Evolutionary conservation across 306 rosid species (phyloP), one percentile per base, ranked within the genome.

Genomic region (Cucurbita pepo): DNA sequence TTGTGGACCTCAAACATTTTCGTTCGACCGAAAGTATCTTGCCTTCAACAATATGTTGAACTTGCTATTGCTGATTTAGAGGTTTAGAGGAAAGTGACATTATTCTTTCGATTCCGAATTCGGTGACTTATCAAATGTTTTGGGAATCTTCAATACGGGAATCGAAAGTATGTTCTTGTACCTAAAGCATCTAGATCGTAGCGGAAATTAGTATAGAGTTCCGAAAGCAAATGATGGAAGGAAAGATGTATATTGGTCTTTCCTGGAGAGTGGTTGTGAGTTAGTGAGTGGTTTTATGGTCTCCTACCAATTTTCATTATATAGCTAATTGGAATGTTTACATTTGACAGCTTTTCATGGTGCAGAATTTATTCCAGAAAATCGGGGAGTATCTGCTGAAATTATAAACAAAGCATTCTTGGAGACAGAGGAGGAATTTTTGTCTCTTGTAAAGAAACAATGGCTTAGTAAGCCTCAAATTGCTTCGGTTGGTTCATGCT

Each of bases 401-500:
- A 96, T 88, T 69, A 91, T 95, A 79, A 85, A 64, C 34, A 91
- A 86, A 79, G 95, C 96, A 54, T 95, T 91, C 75, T 72, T 88
- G 84, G 96, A 80, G 72, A 95, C 99, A 6, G 99, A 95, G 77
- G 95, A 95, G 76, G 96, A 91, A 44, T 89, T 95, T 75, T 86
- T 95, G 51, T 80, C 91, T 77, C 59, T 86, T 10, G 99, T 91
- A 45, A 83, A 77, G 86, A 84, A 82, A 77, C 92, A 89, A 73
- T 95, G 99, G 99, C 65, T 38, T 60, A 79, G 36, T 56, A 88
- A 85, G 85, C 99, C 97, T 30, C 84, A 76, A 45, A 62, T 95
- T 77, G 97, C 99, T n/a, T 95, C 99, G 0, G 97, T 89, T 65
- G 99, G 99, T 73, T 38, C 93, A n/a, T 95, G 99, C 78, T 89